These are phyloP conservation scores for Bathelium albidoporum DNA, from an alignment of 495 filamentous ascomycete species.

Conservation along the genomic window DNA sequence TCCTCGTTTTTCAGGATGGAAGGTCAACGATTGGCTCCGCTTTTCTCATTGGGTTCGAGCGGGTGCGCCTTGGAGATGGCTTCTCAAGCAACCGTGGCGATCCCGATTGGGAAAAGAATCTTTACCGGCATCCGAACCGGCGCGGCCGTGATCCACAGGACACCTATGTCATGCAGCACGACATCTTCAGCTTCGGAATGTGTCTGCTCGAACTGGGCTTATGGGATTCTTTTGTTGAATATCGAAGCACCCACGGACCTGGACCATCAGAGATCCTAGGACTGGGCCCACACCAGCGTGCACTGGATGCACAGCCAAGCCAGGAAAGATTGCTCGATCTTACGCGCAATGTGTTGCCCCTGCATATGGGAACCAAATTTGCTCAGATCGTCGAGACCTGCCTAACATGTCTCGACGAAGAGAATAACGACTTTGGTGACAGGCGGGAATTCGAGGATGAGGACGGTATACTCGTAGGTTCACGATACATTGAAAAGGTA, in stretches of 20 bases:
- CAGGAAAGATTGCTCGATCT: not conserved
- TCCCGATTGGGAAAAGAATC: slow-evolving; percentile 34
- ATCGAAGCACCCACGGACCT: not conserved
- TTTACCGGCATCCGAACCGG: slow-evolving; percentile 49
- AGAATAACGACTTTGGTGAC: not conserved
- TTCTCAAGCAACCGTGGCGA: slow-evolving; percentile 34
- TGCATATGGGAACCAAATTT: not conserved
- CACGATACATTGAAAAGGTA: not conserved
- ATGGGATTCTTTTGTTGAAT: slow-evolving; percentile 40
- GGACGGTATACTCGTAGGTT: not conserved
- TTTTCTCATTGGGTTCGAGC: slow-evolving; percentile 44
- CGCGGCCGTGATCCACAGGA: slow-evolving; percentile 35
- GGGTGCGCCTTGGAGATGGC: slow-evolving; percentile 35
- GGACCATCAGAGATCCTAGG: not conserved
- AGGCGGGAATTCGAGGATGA: not conserved
- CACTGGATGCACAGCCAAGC: not conserved
- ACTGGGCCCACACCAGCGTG: not conserved
- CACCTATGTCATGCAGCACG: slow-evolving; percentile 49
- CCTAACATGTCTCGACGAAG: not conserved
- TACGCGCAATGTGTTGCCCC: not conserved
- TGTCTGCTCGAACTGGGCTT: slow-evolving; percentile 52
- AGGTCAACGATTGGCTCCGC: slow-evolving; percentile 18
- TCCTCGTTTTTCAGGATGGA: slow-evolving; percentile 34
- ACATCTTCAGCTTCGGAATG: slow-evolving; percentile 55
- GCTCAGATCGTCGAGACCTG: not conserved